Evolutionary conservation across 1,284 basidiomycete genomes (phyloP).

Genomic region (Ceratobasidium sp.): DNA sequence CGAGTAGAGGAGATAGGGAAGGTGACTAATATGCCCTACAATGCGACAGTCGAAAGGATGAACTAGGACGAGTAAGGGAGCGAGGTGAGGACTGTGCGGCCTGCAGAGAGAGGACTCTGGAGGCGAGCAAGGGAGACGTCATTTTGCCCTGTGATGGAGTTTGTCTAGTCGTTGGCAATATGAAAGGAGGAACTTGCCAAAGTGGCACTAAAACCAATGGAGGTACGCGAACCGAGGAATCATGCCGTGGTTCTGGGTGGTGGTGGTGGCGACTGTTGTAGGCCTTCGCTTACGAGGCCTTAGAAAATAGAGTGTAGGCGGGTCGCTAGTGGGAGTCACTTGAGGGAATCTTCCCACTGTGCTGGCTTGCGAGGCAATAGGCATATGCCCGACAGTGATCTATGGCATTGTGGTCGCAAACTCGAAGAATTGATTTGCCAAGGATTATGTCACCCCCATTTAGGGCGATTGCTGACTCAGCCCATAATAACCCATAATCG

Average conservation of each 20-base stretch:
- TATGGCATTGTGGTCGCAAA: too few species aligned
- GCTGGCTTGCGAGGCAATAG: too few species aligned
- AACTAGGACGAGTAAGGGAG: constrained; percentile 58
- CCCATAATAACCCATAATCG: too few species aligned
- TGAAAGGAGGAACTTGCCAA: constrained; percentile 57
- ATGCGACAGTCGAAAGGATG: constrained; percentile 55
- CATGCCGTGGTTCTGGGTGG: constrained; percentile 80
- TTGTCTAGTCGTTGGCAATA: constrained; percentile 23
- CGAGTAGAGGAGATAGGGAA: constrained; percentile 54
- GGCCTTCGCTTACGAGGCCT: too few species aligned
- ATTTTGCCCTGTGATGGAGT: constrained; percentile 60
- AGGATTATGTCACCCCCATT: too few species aligned
- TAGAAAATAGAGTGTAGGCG: too few species aligned
- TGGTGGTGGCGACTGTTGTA: too few species aligned
- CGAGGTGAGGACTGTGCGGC: constrained; percentile 56
- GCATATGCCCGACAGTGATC: too few species aligned
- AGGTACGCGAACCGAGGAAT: constrained; percentile 81
- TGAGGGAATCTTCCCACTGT: too few species aligned
- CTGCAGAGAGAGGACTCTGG: constrained; percentile 58
- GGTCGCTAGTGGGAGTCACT: too few species aligned
- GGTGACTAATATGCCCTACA: constrained; percentile 56
- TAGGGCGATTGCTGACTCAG: too few species aligned
- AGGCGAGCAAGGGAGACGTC: constrained; percentile 56
- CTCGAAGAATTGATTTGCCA: too few species aligned
- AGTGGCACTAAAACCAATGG: constrained; percentile 84